These are phyloP conservation scores for Plectosphaerella cucumerina DNA, from an alignment of 2,329 filamentous ascomycete genomes.

Conservation along the genomic window DNA sequence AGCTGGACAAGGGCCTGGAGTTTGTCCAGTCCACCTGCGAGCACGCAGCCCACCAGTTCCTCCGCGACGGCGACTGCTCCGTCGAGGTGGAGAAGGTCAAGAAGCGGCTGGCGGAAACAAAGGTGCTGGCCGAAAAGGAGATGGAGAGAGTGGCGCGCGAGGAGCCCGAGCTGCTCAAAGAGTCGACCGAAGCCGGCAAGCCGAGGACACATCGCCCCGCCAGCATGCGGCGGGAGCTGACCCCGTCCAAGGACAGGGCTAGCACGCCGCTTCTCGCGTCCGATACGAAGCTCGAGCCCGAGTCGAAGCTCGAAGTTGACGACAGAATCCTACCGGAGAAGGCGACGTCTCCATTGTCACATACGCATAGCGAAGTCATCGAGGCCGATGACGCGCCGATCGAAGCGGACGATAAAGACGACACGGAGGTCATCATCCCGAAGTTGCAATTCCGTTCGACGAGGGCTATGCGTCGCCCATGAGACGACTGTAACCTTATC, in stretches of 20 bases:
- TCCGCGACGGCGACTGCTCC: slow-evolving; percentile 83
- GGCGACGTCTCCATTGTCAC: too few relatives aligned
- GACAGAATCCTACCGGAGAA: slow-evolving; percentile 3
- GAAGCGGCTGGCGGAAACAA: slow-evolving; percentile 58
- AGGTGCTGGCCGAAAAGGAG: slow-evolving; percentile 56
- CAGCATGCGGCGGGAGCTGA: slow-evolving; percentile 45
- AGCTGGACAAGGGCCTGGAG: slow-evolving; percentile 74
- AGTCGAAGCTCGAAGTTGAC: slow-evolving; percentile 16
- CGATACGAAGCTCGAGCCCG: slow-evolving; percentile 24
- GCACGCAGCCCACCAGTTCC: slow-evolving; percentile 79
- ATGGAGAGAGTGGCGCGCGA: slow-evolving; percentile 52
- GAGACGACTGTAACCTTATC: neutral
- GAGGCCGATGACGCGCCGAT: slow-evolving; percentile 9
- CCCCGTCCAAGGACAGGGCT: slow-evolving; percentile 20
- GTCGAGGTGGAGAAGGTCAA: slow-evolving; percentile 69
- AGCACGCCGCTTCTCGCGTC: slow-evolving; percentile 8
- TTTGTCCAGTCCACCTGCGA: slow-evolving; percentile 79
- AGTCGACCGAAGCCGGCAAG: slow-evolving; percentile 33
- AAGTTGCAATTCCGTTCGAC: slow-evolving; percentile 39
- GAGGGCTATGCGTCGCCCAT: slow-evolving; percentile 25
- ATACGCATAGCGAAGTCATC: neutral
- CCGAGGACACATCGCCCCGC: slow-evolving; percentile 47
- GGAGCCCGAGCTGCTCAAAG: slow-evolving; percentile 39
- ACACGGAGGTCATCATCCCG: slow-evolving; percentile 28
- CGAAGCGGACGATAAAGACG: slow-evolving; percentile 28